phyloP scores from a whole-genome alignment of 129 eudicot genomes.

The Scalesia atractyloides region DNA sequence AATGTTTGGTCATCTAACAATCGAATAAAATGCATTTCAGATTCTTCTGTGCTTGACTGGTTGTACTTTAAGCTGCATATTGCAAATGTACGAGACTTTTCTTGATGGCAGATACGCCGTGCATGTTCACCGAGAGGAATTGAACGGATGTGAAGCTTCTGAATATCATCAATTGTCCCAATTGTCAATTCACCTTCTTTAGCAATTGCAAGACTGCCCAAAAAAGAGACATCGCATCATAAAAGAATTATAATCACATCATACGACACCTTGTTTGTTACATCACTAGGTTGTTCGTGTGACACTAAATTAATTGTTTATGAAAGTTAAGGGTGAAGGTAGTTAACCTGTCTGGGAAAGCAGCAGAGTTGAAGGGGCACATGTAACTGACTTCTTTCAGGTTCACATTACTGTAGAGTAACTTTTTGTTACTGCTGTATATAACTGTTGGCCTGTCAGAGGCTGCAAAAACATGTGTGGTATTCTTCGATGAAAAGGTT shows the following conservation, averaged over 20 bases:
- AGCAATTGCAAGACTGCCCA: constrained; percentile 88
- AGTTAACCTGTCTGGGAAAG: constrained; percentile 82
- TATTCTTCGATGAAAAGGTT: constrained; percentile 83
- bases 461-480: constrained; percentile 95
- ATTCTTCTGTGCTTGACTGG: constrained; percentile 74
- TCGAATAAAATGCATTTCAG: constrained; percentile 84
- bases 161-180: constrained; percentile 95
- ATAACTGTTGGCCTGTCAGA: constrained; percentile 96
- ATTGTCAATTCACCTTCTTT: constrained; percentile 94
- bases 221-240: not conserved
- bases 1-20: constrained; percentile 94
- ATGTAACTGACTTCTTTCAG: constrained; percentile 95
- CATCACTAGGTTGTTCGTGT: not conserved
- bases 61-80: constrained; percentile 81
- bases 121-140: constrained; percentile 97
- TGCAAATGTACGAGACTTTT: constrained; percentile 89
- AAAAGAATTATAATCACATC: not conserved
- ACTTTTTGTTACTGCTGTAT: constrained; percentile 92
- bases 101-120: constrained; percentile 95
- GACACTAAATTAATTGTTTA: not conserved
- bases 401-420: constrained; percentile 94
- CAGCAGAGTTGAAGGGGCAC: constrained; percentile 98
- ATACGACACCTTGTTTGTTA: constrained; percentile 7
- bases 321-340: not conserved
- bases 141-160: constrained; percentile 92